Conservation (phyloP, 2,329 filamentous ascomycete genomes). For the Curvularia eragrostidis region DNA sequence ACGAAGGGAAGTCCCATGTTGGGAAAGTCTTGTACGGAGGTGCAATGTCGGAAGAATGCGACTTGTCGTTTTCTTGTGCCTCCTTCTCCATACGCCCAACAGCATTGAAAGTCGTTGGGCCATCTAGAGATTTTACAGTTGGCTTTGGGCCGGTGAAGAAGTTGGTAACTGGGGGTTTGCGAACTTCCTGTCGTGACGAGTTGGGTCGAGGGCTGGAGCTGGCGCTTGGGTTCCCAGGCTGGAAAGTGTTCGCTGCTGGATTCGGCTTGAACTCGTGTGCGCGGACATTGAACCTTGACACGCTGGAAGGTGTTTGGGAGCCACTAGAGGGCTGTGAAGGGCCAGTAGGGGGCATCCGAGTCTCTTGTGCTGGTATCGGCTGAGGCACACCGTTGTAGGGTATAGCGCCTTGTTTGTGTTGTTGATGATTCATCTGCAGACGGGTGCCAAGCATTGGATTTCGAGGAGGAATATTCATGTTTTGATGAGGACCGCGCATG, state of each 20-base stretch:
- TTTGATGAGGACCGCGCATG: conserved; percentile 53
- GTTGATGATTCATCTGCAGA: conserved; percentile 59
- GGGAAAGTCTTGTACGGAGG: conserved; percentile 84
- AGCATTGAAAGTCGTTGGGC: conserved; percentile 65
- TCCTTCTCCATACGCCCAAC: conserved; percentile 76
- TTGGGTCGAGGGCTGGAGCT: conserved; percentile 74
- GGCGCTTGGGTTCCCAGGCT: conserved; percentile 67
- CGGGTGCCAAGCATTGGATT: conserved; percentile 57
- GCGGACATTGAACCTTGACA: conserved; percentile 65
- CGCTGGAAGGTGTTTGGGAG: conserved; percentile 61
- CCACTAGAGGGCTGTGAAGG: conserved; percentile 63
- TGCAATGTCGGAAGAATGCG: conserved; percentile 78
- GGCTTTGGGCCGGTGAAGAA: conserved; percentile 76
- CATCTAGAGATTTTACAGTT: conserved; percentile 58
- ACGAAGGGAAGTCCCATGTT: conserved; percentile 77
- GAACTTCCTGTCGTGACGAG: conserved; percentile 42
- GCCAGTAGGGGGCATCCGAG: conserved; percentile 75
- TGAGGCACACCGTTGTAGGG: conserved; percentile 59
- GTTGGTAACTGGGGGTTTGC: conserved; percentile 47
- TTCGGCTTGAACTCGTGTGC: conserved; percentile 85
- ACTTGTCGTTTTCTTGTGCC: conserved; percentile 55
- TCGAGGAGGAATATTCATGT: conserved; percentile 50
- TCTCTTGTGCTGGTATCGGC: conserved; percentile 67
- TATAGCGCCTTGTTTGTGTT: conserved; percentile 56
- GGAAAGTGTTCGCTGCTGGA: conserved; percentile 80